These are phyloP conservation scores for Pichia nakasei DNA, from an alignment of 805 yeast species.

Conservation along the genomic window DNA sequence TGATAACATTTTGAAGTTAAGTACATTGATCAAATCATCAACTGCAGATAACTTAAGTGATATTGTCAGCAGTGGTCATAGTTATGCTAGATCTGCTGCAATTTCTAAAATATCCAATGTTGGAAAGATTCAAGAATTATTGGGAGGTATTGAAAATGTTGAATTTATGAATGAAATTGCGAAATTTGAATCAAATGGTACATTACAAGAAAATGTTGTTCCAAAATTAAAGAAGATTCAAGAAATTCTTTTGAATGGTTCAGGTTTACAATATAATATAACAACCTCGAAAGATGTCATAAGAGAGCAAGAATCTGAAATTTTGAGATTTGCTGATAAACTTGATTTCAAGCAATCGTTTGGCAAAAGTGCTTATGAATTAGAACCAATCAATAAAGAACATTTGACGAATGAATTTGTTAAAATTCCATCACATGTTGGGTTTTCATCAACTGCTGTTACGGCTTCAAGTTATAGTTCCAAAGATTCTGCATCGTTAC, in stretches of 20 bases:
- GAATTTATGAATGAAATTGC: conserved; percentile 57
- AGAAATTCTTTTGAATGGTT: conserved; percentile 32
- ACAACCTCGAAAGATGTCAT: conserved; percentile 47
- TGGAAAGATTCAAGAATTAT: conserved; percentile 50
- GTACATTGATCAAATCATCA: conserved; percentile 61
- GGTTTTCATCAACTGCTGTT: conserved; percentile 64
- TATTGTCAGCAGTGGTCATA: conserved; percentile 83
- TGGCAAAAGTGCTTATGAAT: conserved; percentile 11
- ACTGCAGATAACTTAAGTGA: conserved; percentile 71
- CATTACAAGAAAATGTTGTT: conserved; percentile 47
- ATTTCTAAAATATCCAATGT: conserved; percentile 53
- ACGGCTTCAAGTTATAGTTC: conserved; percentile 59
- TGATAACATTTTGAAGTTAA: conserved; percentile 54
- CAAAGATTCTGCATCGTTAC: conserved; percentile 77
- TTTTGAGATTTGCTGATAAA: conserved; percentile 25
- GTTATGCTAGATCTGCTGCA: conserved; percentile 65
- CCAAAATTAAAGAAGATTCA: conserved; percentile 53
- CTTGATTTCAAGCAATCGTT: conserved; percentile 8
- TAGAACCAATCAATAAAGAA: not conserved
- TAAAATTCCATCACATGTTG: conserved; percentile 80
- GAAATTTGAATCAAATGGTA: conserved; percentile 39
- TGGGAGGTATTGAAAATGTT: conserved; percentile 74
- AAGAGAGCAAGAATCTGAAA: conserved; percentile 27
- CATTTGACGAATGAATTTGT: conserved; percentile 28
- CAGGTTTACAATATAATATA: conserved; percentile 42